Conservation (phyloP, 108 stramenopile genomes). For the Cylindrotheca fusiformis region DNA sequence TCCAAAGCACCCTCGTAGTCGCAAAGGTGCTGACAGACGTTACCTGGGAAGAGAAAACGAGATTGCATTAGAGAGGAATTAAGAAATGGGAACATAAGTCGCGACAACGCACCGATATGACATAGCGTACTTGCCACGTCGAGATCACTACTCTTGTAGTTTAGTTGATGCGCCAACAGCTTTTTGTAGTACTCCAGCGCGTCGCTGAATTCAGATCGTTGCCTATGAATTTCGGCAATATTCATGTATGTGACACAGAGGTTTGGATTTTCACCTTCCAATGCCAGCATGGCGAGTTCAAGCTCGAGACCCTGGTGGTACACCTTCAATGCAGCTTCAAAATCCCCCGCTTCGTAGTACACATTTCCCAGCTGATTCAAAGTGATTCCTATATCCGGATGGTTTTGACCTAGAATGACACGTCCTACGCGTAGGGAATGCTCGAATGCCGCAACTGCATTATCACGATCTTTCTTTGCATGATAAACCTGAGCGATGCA, state of each 20-base stretch:
- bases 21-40: constrained; percentile 41
- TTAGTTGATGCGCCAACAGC: constrained; percentile 31
- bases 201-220: constrained; percentile 32
- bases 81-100: too few relatives aligned
- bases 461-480: constrained; percentile 37
- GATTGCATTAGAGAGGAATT: too few relatives aligned
- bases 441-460: constrained; percentile 36
- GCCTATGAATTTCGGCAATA: constrained; percentile 60
- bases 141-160: constrained; percentile 11
- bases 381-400: constrained; percentile 55
- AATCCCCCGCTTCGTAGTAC: constrained; percentile 46
- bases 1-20: constrained; percentile 40
- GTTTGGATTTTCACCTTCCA: constrained; percentile 44
- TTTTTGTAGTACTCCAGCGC: constrained; percentile 48
- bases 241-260: constrained; percentile 57
- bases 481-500: constrained; percentile 61
- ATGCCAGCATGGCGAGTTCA: constrained; percentile 30
- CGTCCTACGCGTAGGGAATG: constrained; percentile 39
- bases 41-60: too few relatives aligned
- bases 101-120: constrained; percentile 32
- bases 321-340: constrained; percentile 45
- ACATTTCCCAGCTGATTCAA: constrained; percentile 62
- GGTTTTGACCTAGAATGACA: constrained; percentile 32
- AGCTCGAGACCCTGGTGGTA: constrained; percentile 58
- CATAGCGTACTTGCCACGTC: constrained; percentile 54